phyloP scores from a whole-genome alignment of 805 yeast genomes.

The Isabelozyma gotoi region DNA sequence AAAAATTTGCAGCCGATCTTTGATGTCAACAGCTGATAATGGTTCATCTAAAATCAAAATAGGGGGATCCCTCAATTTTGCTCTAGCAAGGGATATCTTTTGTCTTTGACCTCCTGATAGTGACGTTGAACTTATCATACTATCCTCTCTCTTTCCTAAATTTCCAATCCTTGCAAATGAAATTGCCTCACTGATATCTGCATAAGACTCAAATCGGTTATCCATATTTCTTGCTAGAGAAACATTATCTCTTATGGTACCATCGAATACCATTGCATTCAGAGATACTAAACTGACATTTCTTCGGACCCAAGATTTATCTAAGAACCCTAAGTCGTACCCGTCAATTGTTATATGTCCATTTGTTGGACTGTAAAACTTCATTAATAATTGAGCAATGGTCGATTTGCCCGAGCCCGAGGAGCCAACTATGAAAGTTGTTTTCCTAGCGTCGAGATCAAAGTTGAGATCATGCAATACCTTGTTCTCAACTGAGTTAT shows the following conservation, averaged over 20 bases:
- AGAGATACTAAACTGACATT: constrained; percentile 78
- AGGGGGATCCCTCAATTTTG: constrained; percentile 69
- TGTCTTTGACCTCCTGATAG: constrained; percentile 94
- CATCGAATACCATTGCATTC: constrained; percentile 62
- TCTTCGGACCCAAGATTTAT: constrained; percentile 52
- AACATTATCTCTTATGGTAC: constrained; percentile 63
- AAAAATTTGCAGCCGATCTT: constrained; percentile 46
- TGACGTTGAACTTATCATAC: constrained; percentile 42
- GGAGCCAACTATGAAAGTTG: constrained; percentile 73
- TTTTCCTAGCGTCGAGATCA: constrained; percentile 40
- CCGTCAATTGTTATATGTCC: constrained; percentile 68
- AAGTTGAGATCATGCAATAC: constrained; percentile 52
- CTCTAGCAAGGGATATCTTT: constrained; percentile 81
- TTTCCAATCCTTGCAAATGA: constrained; percentile 52
- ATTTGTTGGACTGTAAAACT: constrained; percentile 48
- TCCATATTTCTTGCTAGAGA: constrained; percentile 40
- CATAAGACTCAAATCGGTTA: constrained; percentile 12
- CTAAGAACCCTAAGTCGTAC: constrained; percentile 40
- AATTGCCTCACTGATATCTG: constrained; percentile 16
- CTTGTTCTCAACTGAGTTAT: constrained; percentile 53
- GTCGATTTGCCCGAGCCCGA: constrained; percentile 97
- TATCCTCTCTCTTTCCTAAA: constrained; percentile 55
- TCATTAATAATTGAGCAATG: constrained; percentile 58
- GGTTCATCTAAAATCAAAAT: constrained; percentile 85
- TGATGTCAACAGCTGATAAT: constrained; percentile 72